These are phyloP conservation scores for Nigrospora osmanthi DNA, from an alignment of 2,329 filamentous ascomycete species.

Conservation along the genomic window DNA sequence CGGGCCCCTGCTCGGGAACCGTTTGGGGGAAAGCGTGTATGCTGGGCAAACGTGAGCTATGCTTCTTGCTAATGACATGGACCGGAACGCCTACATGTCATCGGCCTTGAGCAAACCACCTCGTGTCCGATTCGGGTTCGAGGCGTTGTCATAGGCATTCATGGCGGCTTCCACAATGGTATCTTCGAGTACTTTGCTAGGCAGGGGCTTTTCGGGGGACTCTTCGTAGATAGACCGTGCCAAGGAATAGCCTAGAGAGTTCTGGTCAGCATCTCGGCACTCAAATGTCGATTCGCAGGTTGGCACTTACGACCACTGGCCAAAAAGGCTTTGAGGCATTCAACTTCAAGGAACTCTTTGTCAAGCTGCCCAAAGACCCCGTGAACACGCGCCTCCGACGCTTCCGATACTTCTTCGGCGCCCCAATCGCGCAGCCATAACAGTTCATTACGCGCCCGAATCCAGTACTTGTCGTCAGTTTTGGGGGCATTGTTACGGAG, in stretches of 20 bases:
- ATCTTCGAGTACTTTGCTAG: slow-evolving; percentile 43
- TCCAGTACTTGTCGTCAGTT: slow-evolving; percentile 58
- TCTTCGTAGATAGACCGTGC: slow-evolving; percentile 56
- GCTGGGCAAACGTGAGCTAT: slow-evolving; percentile 26
- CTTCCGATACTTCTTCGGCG: slow-evolving; percentile 31
- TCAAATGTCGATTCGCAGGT: slow-evolving; percentile 7
- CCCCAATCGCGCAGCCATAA: slow-evolving; percentile 72
- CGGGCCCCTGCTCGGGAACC: slow-evolving; percentile 42
- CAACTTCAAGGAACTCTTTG: slow-evolving; percentile 56
- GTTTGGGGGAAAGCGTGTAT: slow-evolving; percentile 56
- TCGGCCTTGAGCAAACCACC: slow-evolving; percentile 72
- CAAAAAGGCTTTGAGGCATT: slow-evolving; percentile 62
- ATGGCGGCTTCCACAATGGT: slow-evolving; percentile 57
- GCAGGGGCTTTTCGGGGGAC: slow-evolving; percentile 38
- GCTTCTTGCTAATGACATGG: neutral
- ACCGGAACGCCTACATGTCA: slow-evolving; percentile 52
- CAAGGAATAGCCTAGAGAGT: slow-evolving; percentile 47
- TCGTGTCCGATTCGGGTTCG: slow-evolving; percentile 69
- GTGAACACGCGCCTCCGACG: slow-evolving; percentile 21
- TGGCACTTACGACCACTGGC: slow-evolving; percentile 46
- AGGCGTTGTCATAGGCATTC: slow-evolving; percentile 71
- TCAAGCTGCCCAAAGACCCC: slow-evolving; percentile 54
- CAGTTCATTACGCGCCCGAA: slow-evolving; percentile 52
- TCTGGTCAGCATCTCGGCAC: neutral
- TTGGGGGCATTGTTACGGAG: slow-evolving; percentile 41